Percentiles rank a stretch among this genome's conserved stretches.
Evolutionary conservation across 257 asterid genomes (phyloP).

Genomic region (Solanum dulcamara): DNA sequence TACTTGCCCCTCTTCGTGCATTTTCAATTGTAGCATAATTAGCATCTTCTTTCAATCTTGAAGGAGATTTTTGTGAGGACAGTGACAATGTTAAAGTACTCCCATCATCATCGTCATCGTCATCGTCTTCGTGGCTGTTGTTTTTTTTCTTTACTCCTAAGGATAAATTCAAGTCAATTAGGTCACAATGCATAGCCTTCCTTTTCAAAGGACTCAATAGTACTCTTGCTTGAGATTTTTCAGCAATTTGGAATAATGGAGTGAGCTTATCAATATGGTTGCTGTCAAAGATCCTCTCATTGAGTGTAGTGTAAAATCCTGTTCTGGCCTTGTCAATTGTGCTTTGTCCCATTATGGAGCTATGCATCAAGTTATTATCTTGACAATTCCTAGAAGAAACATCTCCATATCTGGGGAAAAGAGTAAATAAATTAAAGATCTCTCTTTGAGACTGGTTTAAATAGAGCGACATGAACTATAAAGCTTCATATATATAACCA

Average conservation of each 20-base stretch:
- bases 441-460: neutral
- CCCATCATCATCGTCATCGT: constrained; percentile 16
- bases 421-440: neutral
- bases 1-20: constrained; percentile 55
- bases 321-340: constrained; percentile 13
- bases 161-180: constrained; percentile 46
- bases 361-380: constrained; percentile 28
- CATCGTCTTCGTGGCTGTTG: neutral
- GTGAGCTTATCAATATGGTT: neutral
- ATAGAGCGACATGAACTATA: neutral
- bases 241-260: neutral
- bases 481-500: neutral
- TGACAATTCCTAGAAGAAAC: constrained; percentile 11
- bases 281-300: neutral
- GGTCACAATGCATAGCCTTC: constrained; percentile 18
- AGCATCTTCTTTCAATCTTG: constrained; percentile 27
- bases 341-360: constrained; percentile 8
- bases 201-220: constrained; percentile 21
- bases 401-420: constrained; percentile 36
- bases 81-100: constrained; percentile 34
- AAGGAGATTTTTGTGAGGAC: constrained; percentile 8
- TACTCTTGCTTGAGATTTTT: neutral
- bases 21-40: constrained; percentile 1
- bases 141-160: constrained; percentile 24
- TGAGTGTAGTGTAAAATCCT: neutral